phyloP scores from a whole-genome alignment of 306 rosid genomes.

The Aeschynomene evenia region DNA sequence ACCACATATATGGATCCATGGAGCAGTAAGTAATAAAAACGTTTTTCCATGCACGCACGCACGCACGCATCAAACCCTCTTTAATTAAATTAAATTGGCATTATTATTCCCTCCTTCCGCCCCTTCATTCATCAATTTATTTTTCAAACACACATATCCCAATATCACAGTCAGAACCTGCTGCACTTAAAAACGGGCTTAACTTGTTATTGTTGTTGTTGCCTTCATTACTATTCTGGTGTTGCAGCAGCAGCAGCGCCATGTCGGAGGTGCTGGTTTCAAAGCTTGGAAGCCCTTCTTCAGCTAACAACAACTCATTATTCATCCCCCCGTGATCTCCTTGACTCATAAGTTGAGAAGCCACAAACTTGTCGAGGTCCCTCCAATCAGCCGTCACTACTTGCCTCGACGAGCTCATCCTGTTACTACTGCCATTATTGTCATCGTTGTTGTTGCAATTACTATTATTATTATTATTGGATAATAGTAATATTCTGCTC shows the following conservation, averaged over 20 bases:
- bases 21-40: no score
- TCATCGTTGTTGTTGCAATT: conserved; percentile 29
- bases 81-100: no score
- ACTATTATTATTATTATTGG: neutral
- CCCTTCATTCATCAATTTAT: conserved; percentile 72
- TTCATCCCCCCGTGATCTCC: no score
- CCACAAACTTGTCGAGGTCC: conserved; percentile 91
- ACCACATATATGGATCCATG: no score
- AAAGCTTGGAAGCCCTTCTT: conserved; percentile 55
- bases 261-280: conserved; percentile 36
- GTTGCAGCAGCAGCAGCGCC: conserved; percentile 56
- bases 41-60: neutral
- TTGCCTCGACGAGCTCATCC: no score
- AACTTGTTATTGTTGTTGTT: no score
- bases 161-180: conserved; percentile 68
- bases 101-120: no score
- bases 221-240: conserved; percentile 47
- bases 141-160: conserved; percentile 96
- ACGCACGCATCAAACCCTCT: neutral
- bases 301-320: no score
- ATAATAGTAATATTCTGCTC: neutral
- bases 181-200: conserved; percentile 59
- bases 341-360: conserved; percentile 87
- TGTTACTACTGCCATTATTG: no score
- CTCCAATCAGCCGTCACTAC: conserved; percentile 98